Evolutionary conservation across 2,329 filamentous ascomycete species (phyloP), one percentile per base, ranked within the genome.

Genomic region (Pyrenochaeta sp.): DNA sequence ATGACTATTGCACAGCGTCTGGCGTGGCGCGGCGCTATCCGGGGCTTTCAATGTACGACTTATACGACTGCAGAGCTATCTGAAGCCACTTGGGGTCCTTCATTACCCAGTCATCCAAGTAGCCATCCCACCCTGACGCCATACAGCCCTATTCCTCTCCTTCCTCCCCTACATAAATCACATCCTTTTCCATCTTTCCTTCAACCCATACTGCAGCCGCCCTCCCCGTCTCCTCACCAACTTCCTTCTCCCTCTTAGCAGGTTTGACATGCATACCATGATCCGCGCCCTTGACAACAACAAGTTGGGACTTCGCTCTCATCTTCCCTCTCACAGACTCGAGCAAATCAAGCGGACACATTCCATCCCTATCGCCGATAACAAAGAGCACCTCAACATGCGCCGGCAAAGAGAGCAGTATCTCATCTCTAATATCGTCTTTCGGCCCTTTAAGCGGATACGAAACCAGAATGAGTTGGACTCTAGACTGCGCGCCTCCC

Each of bases 391-490:
- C 78, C 27, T 73, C 67, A 0, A 74, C 61, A 0, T 32, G 30
- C 3, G 52, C 54, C 0, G 71, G 64, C 3, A 82, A 56, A 50
- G 77, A 71, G 0, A 79, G 50, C 15, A 82, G 59, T 8, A 80
- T 77, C 56, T 77, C 54, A 62, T 80, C 77, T 3, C 80, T 61
- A 5, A 74, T 39, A 47, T 77, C 73, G 10, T 64, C 68, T 44
- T 75, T 78, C 0, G 72, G 73, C 0, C 75, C 75, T 12, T 75
- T 61, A 7, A 82, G 66, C 2, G 79, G 80, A 55, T 80, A 82
- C 27, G 75, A 79, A 1, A 80, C 74, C 0, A 81, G 70, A 1
- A 81, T 61, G 25, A 81, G 52, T 3, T 65, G 55, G 12, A 62
- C 13, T 15, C 22, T n/a, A 2, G 45, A 59, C 9, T 62, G 56